phyloP scores from a whole-genome alignment of 225 moss, liverwort and hornwort species.

The Bryum argenteum region DNA sequence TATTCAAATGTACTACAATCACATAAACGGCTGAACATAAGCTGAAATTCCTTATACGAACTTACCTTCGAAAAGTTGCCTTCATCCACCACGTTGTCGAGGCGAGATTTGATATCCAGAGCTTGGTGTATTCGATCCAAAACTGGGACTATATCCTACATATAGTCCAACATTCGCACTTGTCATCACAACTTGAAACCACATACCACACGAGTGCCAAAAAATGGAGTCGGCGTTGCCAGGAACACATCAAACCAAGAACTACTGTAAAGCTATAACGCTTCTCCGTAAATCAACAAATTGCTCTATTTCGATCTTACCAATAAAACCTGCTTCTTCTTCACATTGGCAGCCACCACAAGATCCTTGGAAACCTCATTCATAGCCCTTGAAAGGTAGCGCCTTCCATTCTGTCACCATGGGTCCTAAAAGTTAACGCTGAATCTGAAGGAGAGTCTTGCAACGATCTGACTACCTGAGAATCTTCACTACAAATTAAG shows the following conservation, averaged over 20 bases:
- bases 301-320: conserved; percentile 45
- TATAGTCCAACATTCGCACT: conserved; percentile 20
- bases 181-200: conserved; percentile 5
- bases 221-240: not conserved
- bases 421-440: not conserved
- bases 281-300: not conserved
- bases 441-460: conserved; percentile 13
- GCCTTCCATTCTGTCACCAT: conserved; percentile 80
- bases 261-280: conserved; percentile 11
- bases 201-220: conserved; percentile 3
- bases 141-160: conserved; percentile 87
- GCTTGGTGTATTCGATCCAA: conserved; percentile 86
- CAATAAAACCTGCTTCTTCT: conserved; percentile 88
- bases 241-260: conserved; percentile 12
- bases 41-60: conserved; percentile 11
- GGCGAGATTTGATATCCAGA: conserved; percentile 80
- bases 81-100: conserved; percentile 64
- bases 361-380: conserved; percentile 91
- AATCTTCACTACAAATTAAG: conserved; percentile 15
- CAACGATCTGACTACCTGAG: conserved; percentile 7
- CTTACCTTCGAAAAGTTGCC: conserved; percentile 79
- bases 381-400: conserved; percentile 83
- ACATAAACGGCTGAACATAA: not conserved
- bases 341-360: conserved; percentile 93
- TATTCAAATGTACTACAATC: conserved; percentile 1